phyloP scores from a whole-genome alignment of 495 filamentous ascomycete genomes.

The Neurospora sp. region DNA sequence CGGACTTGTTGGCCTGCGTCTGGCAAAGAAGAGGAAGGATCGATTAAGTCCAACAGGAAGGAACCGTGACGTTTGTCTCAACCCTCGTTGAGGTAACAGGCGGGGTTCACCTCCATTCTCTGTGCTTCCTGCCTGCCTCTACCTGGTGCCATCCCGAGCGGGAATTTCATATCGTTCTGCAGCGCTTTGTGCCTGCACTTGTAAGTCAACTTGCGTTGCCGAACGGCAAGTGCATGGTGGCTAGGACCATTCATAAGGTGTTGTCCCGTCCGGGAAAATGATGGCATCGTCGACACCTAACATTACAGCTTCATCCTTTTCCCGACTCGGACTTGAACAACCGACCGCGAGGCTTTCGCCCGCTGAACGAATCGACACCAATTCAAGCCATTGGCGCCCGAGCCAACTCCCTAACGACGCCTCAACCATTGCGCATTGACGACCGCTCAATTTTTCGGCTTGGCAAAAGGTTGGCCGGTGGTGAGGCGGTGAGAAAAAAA shows the following conservation, averaged over 20 bases:
- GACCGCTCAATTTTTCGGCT: slow-evolving; percentile 5
- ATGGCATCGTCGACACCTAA: neutral
- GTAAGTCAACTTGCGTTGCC: neutral
- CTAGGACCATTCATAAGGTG: neutral
- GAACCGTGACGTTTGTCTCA: neutral
- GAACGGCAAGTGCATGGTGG: neutral
- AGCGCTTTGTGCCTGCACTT: neutral
- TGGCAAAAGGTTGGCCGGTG: slow-evolving; percentile 4
- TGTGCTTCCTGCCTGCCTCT: neutral
- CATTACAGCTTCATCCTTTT: neutral
- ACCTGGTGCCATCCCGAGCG: neutral
- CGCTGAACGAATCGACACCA: slow-evolving; percentile 10
- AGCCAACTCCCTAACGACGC: slow-evolving; percentile 8
- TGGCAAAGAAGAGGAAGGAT: neutral
- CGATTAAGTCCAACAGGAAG: neutral
- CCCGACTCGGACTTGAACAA: neutral
- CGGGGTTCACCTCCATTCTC: neutral
- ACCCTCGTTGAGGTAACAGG: neutral
- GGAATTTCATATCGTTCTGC: neutral
- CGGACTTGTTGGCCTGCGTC: neutral
- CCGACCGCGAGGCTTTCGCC: neutral
- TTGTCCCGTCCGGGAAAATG: neutral
- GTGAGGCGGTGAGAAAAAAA: slow-evolving; percentile 13
- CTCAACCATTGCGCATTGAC: slow-evolving; percentile 1
- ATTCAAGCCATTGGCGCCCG: slow-evolving; percentile 17